Conservation (phyloP, 73 alveolate genomes). For the Paraurostyla sp. region DNA sequence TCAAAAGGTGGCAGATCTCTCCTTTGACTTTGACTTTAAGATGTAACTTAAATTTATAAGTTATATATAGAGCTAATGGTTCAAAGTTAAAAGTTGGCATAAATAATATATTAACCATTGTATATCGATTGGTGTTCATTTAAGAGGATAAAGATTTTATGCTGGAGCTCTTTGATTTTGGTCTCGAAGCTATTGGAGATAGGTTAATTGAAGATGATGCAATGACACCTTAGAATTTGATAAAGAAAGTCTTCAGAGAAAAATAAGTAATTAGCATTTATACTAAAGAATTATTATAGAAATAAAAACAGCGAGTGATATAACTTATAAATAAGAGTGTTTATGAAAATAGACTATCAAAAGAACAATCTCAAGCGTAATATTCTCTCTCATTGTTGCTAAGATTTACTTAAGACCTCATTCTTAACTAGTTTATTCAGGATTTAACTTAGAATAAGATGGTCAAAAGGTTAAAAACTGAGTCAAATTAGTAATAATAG, state of each 20-base stretch:
- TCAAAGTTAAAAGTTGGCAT: background rate
- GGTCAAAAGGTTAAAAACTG: background rate
- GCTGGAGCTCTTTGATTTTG: background rate
- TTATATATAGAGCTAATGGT: background rate
- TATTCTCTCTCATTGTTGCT: background rate
- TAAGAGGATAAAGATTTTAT: background rate
- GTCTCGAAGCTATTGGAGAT: background rate
- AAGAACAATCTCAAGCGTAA: background rate
- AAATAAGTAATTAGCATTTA: too few species aligned
- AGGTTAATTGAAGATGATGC: background rate
- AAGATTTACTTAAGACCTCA: background rate
- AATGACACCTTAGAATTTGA: too few species aligned
- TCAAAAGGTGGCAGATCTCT: too few species aligned
- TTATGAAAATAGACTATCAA: background rate
- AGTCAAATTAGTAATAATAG: background rate
- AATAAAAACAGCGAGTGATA: background rate
- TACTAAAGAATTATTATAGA: too few species aligned
- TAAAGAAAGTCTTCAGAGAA: too few species aligned
- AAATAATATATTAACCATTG: background rate
- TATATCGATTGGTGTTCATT: background rate
- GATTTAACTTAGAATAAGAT: background rate
- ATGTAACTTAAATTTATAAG: background rate
- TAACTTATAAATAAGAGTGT: background rate
- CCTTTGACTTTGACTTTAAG: background rate
- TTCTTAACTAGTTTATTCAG: background rate